phyloP scores from a whole-genome alignment of 2,329 filamentous ascomycete genomes.

The Colletotrichum tamarilloi region DNA sequence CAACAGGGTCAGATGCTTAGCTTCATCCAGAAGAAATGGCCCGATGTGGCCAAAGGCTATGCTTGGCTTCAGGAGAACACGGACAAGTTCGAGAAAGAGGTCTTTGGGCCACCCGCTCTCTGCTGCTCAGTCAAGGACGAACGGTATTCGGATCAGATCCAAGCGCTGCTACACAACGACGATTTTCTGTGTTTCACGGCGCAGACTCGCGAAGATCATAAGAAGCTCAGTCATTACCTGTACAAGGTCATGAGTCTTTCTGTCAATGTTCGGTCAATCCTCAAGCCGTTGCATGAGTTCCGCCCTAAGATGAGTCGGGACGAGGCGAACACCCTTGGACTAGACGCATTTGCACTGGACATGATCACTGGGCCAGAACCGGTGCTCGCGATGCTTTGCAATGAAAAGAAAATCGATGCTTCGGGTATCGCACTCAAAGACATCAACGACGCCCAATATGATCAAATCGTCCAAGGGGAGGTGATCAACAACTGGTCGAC shows the following conservation, averaged over 20 bases:
- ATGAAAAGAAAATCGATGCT: slow-evolving; percentile 74
- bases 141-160: slow-evolving; percentile 68
- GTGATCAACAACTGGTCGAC: slow-evolving; percentile 78
- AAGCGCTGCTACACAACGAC: slow-evolving; percentile 60
- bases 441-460: slow-evolving; percentile 74
- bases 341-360: slow-evolving; percentile 85
- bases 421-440: slow-evolving; percentile 74
- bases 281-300: slow-evolving; percentile 65
- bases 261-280: slow-evolving; percentile 77
- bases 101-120: slow-evolving; percentile 85
- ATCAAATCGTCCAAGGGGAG: slow-evolving; percentile 68
- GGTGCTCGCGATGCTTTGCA: slow-evolving; percentile 89
- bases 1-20: slow-evolving; percentile 79
- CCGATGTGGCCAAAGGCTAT: slow-evolving; percentile 78
- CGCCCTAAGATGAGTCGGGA: slow-evolving; percentile 63
- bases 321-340: slow-evolving; percentile 68
- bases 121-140: slow-evolving; percentile 83
- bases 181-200: slow-evolving; percentile 78
- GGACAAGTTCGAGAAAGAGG: slow-evolving; percentile 75
- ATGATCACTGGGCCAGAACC: slow-evolving; percentile 83
- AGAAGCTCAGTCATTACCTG: slow-evolving; percentile 74
- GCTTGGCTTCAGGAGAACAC: slow-evolving; percentile 83
- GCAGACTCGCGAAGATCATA: slow-evolving; percentile 81
- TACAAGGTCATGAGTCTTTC: slow-evolving; percentile 72
- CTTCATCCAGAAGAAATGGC: slow-evolving; percentile 69